Conservation (phyloP, 257 asterid species). For the Anisodus acutangulus region DNA sequence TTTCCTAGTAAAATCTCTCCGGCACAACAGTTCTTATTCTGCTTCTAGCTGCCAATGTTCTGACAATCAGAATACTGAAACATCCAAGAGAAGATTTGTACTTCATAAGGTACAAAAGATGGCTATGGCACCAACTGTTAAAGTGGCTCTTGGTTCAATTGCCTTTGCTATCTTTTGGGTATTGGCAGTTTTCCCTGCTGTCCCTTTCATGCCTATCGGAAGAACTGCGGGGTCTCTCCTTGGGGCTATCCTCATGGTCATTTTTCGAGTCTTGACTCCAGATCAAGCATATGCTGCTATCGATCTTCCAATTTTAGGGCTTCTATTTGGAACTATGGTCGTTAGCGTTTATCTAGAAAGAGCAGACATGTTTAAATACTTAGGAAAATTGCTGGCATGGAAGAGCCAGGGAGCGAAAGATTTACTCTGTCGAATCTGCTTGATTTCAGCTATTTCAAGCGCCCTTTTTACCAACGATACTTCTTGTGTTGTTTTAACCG, state of each 20-base stretch:
- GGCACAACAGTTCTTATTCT: background rate
- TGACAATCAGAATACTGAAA: background rate
- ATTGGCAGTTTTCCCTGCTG: constrained; percentile 87
- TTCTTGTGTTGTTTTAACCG: constrained; percentile 85
- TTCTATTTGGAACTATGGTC: constrained; percentile 94
- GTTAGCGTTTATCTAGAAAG: constrained; percentile 88
- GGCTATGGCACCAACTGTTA: constrained; percentile 72
- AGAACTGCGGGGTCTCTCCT: constrained; percentile 96
- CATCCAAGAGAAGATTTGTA: background rate
- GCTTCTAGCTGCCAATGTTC: background rate
- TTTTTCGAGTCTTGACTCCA: constrained; percentile 74
- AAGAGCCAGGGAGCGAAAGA: constrained; percentile 82
- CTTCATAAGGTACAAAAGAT: constrained; percentile 34
- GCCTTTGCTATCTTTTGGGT: constrained; percentile 88
- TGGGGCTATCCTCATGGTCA: constrained; percentile 91
- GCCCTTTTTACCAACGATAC: constrained; percentile 95
- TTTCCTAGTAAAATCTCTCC: too few species aligned
- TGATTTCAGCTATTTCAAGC: constrained; percentile 87
- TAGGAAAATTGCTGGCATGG: constrained; percentile 80
- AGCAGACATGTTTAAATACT: constrained; percentile 87
- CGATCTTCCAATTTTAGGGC: constrained; percentile 90
- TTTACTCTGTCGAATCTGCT: constrained; percentile 78
- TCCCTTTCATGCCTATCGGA: constrained; percentile 88
- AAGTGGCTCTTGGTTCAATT: constrained; percentile 78
- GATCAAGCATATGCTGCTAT: constrained; percentile 90